phyloP scores from a whole-genome alignment of 805 yeast genomes.

The Schwanniomyces vanrijiae region DNA sequence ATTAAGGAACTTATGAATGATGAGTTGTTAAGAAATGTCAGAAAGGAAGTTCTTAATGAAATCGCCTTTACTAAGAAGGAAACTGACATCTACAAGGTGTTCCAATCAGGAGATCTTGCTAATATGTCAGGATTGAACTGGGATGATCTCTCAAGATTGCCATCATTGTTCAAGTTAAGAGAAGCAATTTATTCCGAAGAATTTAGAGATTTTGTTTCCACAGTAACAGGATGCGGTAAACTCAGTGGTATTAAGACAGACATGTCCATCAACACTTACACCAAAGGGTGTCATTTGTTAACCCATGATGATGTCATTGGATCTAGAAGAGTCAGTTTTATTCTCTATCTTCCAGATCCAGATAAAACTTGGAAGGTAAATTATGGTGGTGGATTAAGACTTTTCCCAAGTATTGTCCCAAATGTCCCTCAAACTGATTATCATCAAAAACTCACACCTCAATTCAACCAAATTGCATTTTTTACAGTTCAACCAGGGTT shows the following conservation, averaged over 20 bases:
- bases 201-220: constrained; percentile 75
- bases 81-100: constrained; percentile 93
- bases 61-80: constrained; percentile 93
- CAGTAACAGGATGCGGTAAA: constrained; percentile 84
- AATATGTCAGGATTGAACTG: constrained; percentile 83
- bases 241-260: constrained; percentile 90
- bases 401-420: constrained; percentile 83
- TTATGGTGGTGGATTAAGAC: constrained; percentile 89
- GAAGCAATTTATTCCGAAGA: constrained; percentile 85
- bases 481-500: constrained; percentile 95
- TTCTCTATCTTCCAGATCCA: constrained; percentile 90
- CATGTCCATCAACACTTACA: constrained; percentile 87
- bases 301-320: constrained; percentile 99
- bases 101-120: constrained; percentile 88
- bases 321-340: constrained; percentile 88
- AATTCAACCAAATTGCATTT: constrained; percentile 93
- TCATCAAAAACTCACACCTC: constrained; percentile 73
- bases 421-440: constrained; percentile 87
- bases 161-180: constrained; percentile 74
- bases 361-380: constrained; percentile 84
- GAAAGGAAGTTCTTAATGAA: constrained; percentile 78
- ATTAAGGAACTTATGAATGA: constrained; percentile 74
- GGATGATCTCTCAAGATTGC: constrained; percentile 70
- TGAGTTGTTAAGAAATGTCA: constrained; percentile 69
- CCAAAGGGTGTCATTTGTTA: constrained; percentile 88